Evolutionary conservation across 2,329 filamentous ascomycete species (phyloP).

Genomic region (Aspergillus pseudotamarii): DNA sequence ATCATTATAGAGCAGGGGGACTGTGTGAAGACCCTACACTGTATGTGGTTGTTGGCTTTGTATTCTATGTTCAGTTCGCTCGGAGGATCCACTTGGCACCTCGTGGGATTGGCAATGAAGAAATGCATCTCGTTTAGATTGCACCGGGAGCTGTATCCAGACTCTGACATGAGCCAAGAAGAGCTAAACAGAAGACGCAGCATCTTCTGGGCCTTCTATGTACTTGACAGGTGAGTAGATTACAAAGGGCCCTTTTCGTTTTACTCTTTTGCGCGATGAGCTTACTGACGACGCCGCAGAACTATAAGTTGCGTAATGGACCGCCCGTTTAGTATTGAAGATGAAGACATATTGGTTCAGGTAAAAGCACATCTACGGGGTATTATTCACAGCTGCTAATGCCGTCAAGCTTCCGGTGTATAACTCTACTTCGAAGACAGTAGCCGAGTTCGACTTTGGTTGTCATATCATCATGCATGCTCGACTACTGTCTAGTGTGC

Average conservation of each 20-base stretch:
- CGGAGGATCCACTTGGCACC: slow-evolving; percentile 35
- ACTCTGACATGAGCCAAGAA: slow-evolving; percentile 10
- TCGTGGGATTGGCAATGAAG: slow-evolving; percentile 34
- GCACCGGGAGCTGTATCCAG: slow-evolving; percentile 25
- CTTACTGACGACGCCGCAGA: neutral
- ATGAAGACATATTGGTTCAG: neutral
- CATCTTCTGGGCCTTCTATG: neutral
- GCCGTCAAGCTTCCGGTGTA: neutral
- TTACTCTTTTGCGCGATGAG: neutral
- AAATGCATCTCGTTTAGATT: slow-evolving; percentile 31
- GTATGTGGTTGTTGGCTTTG: neutral
- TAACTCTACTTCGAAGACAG: neutral
- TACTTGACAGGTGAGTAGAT: neutral
- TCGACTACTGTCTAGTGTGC: neutral
- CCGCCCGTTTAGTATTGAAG: neutral
- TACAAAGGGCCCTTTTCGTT: too few species aligned
- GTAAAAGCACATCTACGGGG: neutral
- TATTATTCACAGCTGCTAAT: neutral
- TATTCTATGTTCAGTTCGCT: slow-evolving; percentile 22
- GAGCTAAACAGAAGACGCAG: neutral
- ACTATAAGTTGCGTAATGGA: neutral
- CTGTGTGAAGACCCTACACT: neutral
- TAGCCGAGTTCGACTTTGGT: neutral
- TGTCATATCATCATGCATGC: neutral
- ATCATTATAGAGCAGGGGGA: neutral